phyloP scores from a whole-genome alignment of 352 stramenopile genomes.

The Phytophthora nicotianae region DNA sequence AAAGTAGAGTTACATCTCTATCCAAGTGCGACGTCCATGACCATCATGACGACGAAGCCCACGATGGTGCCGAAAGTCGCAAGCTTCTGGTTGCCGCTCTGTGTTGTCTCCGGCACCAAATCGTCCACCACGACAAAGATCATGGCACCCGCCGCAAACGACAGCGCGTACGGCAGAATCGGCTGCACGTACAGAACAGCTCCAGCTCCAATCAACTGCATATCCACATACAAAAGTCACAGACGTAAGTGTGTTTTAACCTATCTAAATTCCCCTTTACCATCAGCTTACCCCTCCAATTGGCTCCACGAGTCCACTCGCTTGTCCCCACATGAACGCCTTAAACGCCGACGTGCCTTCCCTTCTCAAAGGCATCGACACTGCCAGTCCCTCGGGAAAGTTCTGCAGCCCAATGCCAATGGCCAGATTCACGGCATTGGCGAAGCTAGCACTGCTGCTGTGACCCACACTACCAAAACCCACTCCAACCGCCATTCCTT shows the following conservation, averaged over 20 bases:
- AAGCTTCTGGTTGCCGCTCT: constrained; percentile 90
- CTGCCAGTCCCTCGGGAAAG: constrained; percentile 89
- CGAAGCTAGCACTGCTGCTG: constrained; percentile 70
- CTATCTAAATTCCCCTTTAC: background rate
- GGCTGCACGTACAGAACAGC: constrained; percentile 88
- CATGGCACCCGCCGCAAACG: constrained; percentile 91
- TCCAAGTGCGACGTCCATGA: constrained; percentile 86
- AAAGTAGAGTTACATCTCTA: constrained; percentile 35
- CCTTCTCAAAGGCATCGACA: constrained; percentile 87
- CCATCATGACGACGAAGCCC: constrained; percentile 94
- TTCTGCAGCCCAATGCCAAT: constrained; percentile 92
- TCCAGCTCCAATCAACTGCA: constrained; percentile 80
- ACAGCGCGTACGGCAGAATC: constrained; percentile 90
- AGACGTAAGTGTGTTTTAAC: background rate
- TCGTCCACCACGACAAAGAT: constrained; percentile 93
- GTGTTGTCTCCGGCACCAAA: constrained; percentile 88
- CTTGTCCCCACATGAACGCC: constrained; percentile 91
- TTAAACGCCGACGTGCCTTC: constrained; percentile 83
- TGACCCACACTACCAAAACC: constrained; percentile 88
- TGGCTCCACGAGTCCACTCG: constrained; percentile 90
- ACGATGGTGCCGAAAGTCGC: constrained; percentile 86
- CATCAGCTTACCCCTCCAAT: constrained; percentile 73
- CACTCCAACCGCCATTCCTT: constrained; percentile 90
- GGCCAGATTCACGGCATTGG: constrained; percentile 85
- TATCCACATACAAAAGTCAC: constrained; percentile 6